Conservation (phyloP, 1,284 basidiomycete genomes). For the Prillingera fragicola region DNA sequence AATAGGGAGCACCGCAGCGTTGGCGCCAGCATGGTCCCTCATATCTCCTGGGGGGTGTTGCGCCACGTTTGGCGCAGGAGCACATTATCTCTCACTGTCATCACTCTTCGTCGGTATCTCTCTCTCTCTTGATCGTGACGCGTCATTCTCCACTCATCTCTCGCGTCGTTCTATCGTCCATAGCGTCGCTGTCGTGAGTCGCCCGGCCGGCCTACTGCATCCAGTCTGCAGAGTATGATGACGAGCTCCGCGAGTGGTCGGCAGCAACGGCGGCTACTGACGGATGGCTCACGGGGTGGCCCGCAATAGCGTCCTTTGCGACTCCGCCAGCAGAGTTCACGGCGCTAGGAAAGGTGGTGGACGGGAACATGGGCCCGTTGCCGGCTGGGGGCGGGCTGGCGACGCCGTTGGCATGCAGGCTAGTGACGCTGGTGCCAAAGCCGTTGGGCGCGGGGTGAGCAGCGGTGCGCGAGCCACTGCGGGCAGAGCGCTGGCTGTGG, state of each 20-base stretch:
- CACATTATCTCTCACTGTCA: too few relatives aligned
- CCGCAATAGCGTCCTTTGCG: neutral
- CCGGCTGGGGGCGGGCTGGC: neutral
- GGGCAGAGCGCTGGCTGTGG: too few relatives aligned
- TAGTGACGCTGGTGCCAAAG: neutral
- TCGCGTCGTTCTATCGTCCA: too few relatives aligned
- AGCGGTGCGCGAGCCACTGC: neutral
- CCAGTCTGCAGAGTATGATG: conserved; percentile 12
- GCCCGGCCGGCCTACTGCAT: conserved; percentile 3
- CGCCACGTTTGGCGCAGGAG: too few relatives aligned
- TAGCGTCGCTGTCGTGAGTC: too few relatives aligned
- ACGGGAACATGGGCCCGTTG: neutral
- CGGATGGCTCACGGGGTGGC: neutral
- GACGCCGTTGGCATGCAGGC: neutral
- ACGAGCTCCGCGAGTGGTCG: conserved; percentile 3
- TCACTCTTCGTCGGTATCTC: too few relatives aligned
- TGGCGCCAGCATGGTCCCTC: too few relatives aligned
- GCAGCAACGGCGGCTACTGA: too few relatives aligned
- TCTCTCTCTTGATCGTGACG: too few relatives aligned
- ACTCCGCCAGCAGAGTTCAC: neutral
- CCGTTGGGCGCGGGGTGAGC: neutral
- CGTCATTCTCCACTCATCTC: too few relatives aligned
- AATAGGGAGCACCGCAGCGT: too few relatives aligned
- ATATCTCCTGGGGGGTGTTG: too few relatives aligned
- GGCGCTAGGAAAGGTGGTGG: neutral